Evolutionary conservation across 2,329 filamentous ascomycete genomes (phyloP), one percentile per base, ranked within the genome.

Genomic region (Echinosphaeria canescens): DNA sequence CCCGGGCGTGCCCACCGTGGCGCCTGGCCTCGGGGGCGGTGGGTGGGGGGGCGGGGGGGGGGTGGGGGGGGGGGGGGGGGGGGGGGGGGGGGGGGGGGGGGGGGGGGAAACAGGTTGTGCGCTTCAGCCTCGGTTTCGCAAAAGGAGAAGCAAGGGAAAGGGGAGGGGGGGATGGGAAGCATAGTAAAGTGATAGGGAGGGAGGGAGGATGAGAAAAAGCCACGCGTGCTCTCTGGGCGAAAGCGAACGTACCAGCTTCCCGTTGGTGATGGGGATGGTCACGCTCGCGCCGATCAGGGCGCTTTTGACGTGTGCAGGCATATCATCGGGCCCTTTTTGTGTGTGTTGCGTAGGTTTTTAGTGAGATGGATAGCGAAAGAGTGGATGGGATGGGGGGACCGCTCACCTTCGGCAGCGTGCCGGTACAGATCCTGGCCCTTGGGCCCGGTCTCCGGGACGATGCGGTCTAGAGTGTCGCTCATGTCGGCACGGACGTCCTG

Each of bases 301-400:
- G 30, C 74, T 81, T 53, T 98, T 98, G 47, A 98, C 75, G 49
- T 98, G 88, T 31, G 82, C 84, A 20, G 88, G 88, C 81, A 95
- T 93, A 50, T 95, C 88, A 53, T 98, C 88, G 27, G 54, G 50
- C 1, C 88, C 88, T 57, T 92, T 84, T 1, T n/a, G n/a, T n/a
- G n/a, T n/a, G n/a, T n/a, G n/a, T n/a, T n/a, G 75, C 15, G 12
- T n/a, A 11, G 10, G 5, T n/a, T 20, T 20, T n/a, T n/a, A 20
- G n/a, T 20, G 18, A 8, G 18, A 20, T 8, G 8, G 18, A 20
- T n/a, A 20, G 8, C 18, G n/a, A 20, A n/a, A 20, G 18, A 20
- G 8, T n/a, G 18, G 8, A 20, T 8, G 18, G 8, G 18, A 8
- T 8, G 18, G 18, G 8, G 18, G n/a, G n/a, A n/a, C n/a, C n/a